Evolutionary conservation across 345 rosid genomes (phyloP), one percentile per base, ranked within the genome.

Genomic region (Lumnitzera littorea): DNA sequence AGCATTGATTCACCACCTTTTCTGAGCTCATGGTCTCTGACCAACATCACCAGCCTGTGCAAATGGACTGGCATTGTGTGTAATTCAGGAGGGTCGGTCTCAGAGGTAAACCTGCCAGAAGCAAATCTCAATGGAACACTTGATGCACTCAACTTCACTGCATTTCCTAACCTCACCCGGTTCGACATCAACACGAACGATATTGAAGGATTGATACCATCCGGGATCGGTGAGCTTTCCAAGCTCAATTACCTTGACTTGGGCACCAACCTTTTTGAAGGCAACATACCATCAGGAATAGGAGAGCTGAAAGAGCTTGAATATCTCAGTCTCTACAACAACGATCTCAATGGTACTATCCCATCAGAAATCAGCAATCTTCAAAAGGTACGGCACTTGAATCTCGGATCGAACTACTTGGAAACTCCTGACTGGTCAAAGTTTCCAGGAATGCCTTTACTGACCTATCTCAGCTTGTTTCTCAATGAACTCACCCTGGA

Each of bases 1-100:
- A 72, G 50, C 65, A 58, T 85, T 36, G 60, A 47, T 53, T 46
- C 74, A 7, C 71, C 77, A 4, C 41, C 77, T 67, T 57, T 67
- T 55, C 79, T 84, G 8, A 23, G 46, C 59, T 82, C 95, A 15
- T 87, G 95, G 95, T 75, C 90, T 13, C 57, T 61, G 41, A 11
- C 77, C 67, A 79, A 79, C 69, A 14, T 78, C 75, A 46, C 31
- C 71, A 75, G 23, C 53, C 80, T 80, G 73, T 84, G 95, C 84
- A 84, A 74, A 72, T 87, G 95, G 95, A 70, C 67, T 48, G 77
- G 74, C 56, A 65, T 84, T 27, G 51, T 56, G 70, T 87, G 90
- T 62, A 65, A 65, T 60, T 13, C 67, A n/a, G 20, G 70, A 3
- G 55, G 60, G 50, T 47, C 67, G 0, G 76, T 84, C 52, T 74